Evolutionary conservation across 2,329 filamentous ascomycete genomes (phyloP).

Genomic region (Neocucurbitaria cava): DNA sequence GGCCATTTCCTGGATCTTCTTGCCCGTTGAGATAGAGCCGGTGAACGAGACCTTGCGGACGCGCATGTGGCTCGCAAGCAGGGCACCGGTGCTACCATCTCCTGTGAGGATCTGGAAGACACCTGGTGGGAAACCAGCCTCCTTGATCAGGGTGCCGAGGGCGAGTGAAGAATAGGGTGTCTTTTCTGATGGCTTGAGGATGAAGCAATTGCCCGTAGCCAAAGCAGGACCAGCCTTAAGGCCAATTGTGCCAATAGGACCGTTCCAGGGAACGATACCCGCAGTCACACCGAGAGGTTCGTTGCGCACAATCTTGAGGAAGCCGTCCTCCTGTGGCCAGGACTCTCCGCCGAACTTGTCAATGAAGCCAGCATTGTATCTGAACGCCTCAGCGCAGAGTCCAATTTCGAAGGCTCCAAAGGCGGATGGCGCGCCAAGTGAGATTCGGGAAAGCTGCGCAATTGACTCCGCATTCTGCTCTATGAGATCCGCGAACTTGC

Average conservation of each 20-base stretch:
- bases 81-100: constrained; percentile 47
- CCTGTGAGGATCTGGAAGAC: constrained; percentile 51
- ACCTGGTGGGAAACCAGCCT: constrained; percentile 50
- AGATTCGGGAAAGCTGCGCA: constrained; percentile 51
- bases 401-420: constrained; percentile 56
- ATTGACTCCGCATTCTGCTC: constrained; percentile 31
- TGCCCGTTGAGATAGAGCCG: constrained; percentile 47
- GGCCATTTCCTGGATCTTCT: constrained; percentile 51
- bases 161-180: constrained; percentile 44
- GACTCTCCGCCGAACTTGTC: constrained; percentile 45
- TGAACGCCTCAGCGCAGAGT: constrained; percentile 46
- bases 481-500: constrained; percentile 43
- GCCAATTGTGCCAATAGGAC: constrained; percentile 48
- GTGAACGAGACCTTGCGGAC: constrained; percentile 54
- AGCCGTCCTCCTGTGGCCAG: constrained; percentile 55
- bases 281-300: constrained; percentile 53
- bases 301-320: constrained; percentile 52
- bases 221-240: constrained; percentile 47
- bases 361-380: constrained; percentile 47
- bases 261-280: constrained; percentile 54
- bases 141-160: constrained; percentile 43
- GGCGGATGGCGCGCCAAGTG: constrained; percentile 54
- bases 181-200: constrained; percentile 48
- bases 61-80: constrained; percentile 48
- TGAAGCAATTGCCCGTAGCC: constrained; percentile 46